Conservation (phyloP, 441 rosid genomes). For the Codiaeum variegatum region DNA sequence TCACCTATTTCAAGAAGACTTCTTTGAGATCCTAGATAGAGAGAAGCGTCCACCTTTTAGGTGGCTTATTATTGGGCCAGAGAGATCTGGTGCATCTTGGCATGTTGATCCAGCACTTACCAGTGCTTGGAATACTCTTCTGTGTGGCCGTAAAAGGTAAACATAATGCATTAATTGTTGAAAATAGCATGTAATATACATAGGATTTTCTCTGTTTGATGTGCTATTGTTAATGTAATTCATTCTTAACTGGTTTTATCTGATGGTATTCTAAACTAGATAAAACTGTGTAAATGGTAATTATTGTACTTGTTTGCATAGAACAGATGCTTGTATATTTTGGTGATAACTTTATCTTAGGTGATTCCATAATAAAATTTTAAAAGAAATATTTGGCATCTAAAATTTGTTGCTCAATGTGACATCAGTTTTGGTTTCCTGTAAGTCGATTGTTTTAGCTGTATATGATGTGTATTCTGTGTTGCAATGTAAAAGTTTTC, state of each 20-base stretch:
- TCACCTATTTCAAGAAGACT: constrained; percentile 81
- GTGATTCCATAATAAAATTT: not conserved
- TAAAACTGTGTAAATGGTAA: not conserved
- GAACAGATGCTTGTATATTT: not conserved
- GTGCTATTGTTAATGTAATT: not conserved
- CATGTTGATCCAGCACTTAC: constrained; percentile 98
- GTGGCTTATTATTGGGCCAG: constrained; percentile 95
- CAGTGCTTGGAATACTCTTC: constrained; percentile 97
- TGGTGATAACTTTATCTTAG: not conserved
- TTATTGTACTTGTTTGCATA: not conserved
- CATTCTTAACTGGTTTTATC: not conserved
- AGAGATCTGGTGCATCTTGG: constrained; percentile 99
- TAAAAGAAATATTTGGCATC: not conserved
- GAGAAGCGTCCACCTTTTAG: constrained; percentile 81
- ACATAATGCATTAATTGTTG: constrained; percentile 8
- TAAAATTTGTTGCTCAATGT: not conserved
- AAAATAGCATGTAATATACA: not conserved
- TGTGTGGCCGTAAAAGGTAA: constrained; percentile 91
- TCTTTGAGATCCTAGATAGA: constrained; percentile 65
- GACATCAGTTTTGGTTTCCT: not conserved
- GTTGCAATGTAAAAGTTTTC: not conserved
- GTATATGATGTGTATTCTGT: not conserved
- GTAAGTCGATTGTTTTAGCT: not conserved
- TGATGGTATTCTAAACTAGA: not conserved
- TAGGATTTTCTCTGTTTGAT: constrained; percentile 2